Evolutionary conservation across 2,329 filamentous ascomycete species (phyloP), one percentile per base, ranked within the genome.

Genomic region (Botrytis elliptica): DNA sequence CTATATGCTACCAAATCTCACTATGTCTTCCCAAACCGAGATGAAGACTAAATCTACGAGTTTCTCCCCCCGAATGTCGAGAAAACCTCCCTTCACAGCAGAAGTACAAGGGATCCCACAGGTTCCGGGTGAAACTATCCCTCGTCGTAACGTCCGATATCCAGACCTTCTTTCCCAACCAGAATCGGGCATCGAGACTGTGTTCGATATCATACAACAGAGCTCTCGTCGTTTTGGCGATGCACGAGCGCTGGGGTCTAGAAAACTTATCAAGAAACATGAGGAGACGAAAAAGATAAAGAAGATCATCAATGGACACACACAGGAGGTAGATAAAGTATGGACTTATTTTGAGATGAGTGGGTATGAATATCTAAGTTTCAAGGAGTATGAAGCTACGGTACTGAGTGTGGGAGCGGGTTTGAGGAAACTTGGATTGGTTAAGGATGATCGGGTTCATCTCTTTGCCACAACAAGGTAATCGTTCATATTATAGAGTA

Each of bases 301-400:
- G 88, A 96, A 95, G 87, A 87, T 94, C 74, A 85, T 97, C 63
- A 92, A 96, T 81, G 93, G 93, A 77, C 88, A 91, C 80, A 91
- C 95, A 86, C 85, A 88, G 79, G 89, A 94, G 83, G 88, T 95
- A 42, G 92, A 95, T 82, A 97, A 97, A 89, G 88, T 93, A 80
- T 97, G 93, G 93, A 92, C 91, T 73, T 97, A 92, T 84, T 96
- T 93, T 81, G 93, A 97, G 85, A 89, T 95, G 79, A 92, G 91
- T 81, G 86, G 86, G 70, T 97, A 95, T 85, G 88, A 90, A 75
- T 97, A 92, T 85, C 86, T 92, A 81, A 91, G 87, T 80, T 97
- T 93, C 84, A 86, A 88, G 78, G 91, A 96, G 82, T 96, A 94
- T 81, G 90, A 95, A 85, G 86, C 89, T 81, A 84, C 91, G 79